Base-by-base conservation (phyloP, 2,329 filamentous ascomycete species). In the Pseudogymnoascus sp. region DNA sequence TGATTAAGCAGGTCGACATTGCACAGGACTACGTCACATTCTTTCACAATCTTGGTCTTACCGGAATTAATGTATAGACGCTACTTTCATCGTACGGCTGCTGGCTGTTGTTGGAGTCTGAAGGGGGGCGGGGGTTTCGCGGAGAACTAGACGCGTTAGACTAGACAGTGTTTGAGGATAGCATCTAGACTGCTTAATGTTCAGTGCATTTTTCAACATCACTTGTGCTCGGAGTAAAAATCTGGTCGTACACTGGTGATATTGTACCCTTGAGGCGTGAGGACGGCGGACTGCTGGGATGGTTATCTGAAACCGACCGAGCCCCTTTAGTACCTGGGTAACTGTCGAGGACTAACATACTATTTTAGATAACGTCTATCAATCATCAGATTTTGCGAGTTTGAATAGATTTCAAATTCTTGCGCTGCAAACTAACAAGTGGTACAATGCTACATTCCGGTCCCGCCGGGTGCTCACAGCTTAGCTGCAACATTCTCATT, bases 401-500 rank as follows among this genome's bases (percentile, higher is more conserved):
- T 28, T 9, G 16, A 3, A 54, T 54, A 16, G 47, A 54, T 35
- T 2, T 4, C 11, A 11, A 8, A 35, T 54, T 33, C 28, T 16
- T 18, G 47, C 12, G 11, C 47, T 54, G 4, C 28, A 14, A 54
- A 33, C 11, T 33, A 50, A 50, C 7, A 6, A 33, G n/a, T 7
- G 28, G 18, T 8, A 33, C 6, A 54, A 35, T 14, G 33, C 12
- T 16, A 14, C 47, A 14, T 33, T 6, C 28, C 9, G 16, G 28
- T 12, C 47, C 47, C 9, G 25, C 47, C 47, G 11, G 47, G 28
- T 33, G 28, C 47, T 18, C 70, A 67, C 67, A 78, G 74, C 18
- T 77, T 73, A 28, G 79, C 77, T 5, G 77, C 77, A 54, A 79
- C 75, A 70, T 79, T 75, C 61, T 79, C 74, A 65, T 77, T 73